phyloP scores from a whole-genome alignment of 2,329 filamentous ascomycete species.

The Xylaria polymorpha region DNA sequence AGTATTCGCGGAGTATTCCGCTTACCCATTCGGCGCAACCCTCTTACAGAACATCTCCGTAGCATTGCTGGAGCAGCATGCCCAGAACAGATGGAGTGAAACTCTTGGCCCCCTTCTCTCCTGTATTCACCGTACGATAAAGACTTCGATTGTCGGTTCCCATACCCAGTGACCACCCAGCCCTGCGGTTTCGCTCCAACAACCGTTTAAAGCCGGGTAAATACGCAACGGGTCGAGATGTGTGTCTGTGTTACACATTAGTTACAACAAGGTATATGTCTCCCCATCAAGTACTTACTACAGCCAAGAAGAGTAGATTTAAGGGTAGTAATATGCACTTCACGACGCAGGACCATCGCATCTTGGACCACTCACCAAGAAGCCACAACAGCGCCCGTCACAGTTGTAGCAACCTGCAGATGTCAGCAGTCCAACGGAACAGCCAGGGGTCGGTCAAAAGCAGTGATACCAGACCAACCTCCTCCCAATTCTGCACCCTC shows the following conservation, averaged over 20 bases:
- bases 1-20: constrained; percentile 12
- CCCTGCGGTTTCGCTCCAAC: constrained; percentile 23
- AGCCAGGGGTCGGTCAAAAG: constrained; percentile 15
- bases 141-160: constrained; percentile 3
- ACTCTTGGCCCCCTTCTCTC: constrained; percentile 17
- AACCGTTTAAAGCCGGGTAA: constrained; percentile 36
- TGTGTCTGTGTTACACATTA: constrained; percentile 24
- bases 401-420: constrained; percentile 25
- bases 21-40: background rate
- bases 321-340: constrained; percentile 28
- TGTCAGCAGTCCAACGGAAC: constrained; percentile 1
- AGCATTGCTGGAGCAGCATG: constrained; percentile 7
- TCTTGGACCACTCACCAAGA: constrained; percentile 11
- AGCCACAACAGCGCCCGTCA: constrained; percentile 1
- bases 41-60: constrained; percentile 18
- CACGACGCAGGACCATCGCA: constrained; percentile 21
- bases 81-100: constrained; percentile 20
- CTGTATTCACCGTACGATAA: constrained; percentile 11
- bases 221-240: constrained; percentile 22
- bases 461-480: constrained; percentile 7
- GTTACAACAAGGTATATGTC: constrained; percentile 5
- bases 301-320: background rate
- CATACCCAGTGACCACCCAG: constrained; percentile 10
- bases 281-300: background rate
- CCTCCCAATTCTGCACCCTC: constrained; percentile 19